Conservation (phyloP, 345 rosid genomes). For the thale cress (Arabidopsis thaliana) region DNA sequence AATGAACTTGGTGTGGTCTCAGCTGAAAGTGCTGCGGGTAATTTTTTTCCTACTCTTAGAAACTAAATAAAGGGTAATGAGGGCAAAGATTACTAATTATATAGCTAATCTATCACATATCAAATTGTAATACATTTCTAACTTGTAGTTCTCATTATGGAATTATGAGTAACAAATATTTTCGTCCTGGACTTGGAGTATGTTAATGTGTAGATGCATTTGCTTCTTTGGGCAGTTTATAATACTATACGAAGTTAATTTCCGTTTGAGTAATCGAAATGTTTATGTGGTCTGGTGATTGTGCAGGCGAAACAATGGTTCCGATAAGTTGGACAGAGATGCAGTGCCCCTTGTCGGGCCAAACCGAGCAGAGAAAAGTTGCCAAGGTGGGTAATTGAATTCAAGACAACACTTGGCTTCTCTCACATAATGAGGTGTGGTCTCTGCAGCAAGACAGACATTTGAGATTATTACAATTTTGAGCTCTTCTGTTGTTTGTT, state of each 20-base stretch:
- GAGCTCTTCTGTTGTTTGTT: background rate
- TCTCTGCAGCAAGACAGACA: constrained; percentile 20
- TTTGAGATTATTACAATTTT: constrained; percentile 9
- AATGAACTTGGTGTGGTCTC: constrained; percentile 93
- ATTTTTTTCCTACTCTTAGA: background rate
- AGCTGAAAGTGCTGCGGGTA: constrained; percentile 88
- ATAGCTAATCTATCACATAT: background rate
- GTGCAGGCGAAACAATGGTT: constrained; percentile 81
- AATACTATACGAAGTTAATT: background rate
- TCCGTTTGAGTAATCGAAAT: background rate
- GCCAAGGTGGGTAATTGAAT: constrained; percentile 73
- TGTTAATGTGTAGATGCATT: background rate
- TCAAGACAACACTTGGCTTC: background rate
- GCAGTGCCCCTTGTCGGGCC: constrained; percentile 91
- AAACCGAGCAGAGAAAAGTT: constrained; percentile 84
- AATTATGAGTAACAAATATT: background rate
- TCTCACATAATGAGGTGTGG: background rate
- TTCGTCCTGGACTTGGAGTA: background rate
- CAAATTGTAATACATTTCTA: background rate
- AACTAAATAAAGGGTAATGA: constrained; percentile 8
- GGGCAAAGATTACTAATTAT: background rate
- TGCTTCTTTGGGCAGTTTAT: background rate
- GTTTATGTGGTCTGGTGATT: background rate
- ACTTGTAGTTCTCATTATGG: background rate
- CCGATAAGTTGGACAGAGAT: constrained; percentile 96